phyloP scores from a whole-genome alignment of 441 rosid species.

The Viola pubescens region DNA sequence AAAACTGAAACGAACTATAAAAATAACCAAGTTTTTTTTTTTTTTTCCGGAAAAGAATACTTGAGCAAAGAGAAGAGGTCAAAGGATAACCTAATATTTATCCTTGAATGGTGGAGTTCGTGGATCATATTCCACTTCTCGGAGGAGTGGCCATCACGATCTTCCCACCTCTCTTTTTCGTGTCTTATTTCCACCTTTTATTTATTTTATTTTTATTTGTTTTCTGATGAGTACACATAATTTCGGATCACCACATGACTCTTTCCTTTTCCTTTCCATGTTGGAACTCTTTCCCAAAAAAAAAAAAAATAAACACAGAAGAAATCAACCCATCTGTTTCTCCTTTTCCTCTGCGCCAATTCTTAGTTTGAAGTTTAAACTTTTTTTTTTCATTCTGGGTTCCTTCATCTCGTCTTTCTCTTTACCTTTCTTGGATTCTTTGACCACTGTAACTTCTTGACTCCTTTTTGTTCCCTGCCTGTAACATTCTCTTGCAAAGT shows the following conservation, averaged over 20 bases:
- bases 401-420: constrained; percentile 12
- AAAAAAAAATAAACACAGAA: background rate
- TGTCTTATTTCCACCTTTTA: no score
- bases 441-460: background rate
- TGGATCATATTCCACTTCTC: constrained; percentile 20
- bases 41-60: no score
- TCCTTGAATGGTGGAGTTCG: constrained; percentile 32
- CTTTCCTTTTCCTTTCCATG: constrained; percentile 19
- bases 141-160: constrained; percentile 37
- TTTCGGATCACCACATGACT: constrained; percentile 49
- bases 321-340: constrained; percentile 9
- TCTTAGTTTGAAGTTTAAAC: constrained; percentile 22
- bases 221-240: constrained; percentile 2
- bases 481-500: constrained; percentile 12
- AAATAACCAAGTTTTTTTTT: no score
- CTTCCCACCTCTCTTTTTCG: constrained; percentile 20
- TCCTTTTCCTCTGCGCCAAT: constrained; percentile 17
- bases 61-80: constrained; percentile 17
- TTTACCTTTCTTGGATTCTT: constrained; percentile 21
- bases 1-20: no score
- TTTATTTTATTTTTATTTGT: constrained; percentile 3
- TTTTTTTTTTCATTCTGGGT: constrained; percentile 18
- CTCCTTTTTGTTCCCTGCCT: constrained; percentile 1
- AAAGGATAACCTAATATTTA: constrained; percentile 18
- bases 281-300: constrained; percentile 20